phyloP scores from a whole-genome alignment of 2,329 filamentous ascomycete species.

The Coniochaeta pulveracea region DNA sequence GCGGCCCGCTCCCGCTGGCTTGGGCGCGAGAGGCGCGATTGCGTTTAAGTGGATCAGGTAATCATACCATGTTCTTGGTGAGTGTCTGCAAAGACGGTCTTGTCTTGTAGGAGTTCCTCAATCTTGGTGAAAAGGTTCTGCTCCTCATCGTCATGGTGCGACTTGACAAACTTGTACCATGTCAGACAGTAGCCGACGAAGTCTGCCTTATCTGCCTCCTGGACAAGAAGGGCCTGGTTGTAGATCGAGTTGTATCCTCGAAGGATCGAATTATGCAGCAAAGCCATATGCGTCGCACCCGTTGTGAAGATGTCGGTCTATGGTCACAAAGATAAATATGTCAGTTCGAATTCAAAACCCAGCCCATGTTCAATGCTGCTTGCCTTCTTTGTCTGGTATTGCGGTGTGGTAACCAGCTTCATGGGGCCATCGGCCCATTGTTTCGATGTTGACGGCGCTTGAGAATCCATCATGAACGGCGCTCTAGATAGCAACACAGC shows the following conservation, averaged over 20 bases:
- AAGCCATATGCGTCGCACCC: constrained; percentile 48
- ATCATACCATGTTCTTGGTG: constrained; percentile 41
- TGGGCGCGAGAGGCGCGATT: not conserved
- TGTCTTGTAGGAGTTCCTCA: constrained; percentile 36
- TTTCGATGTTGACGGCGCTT: not conserved
- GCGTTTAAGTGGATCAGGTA: not conserved
- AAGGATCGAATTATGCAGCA: constrained; percentile 52
- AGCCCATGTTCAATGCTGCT: not conserved
- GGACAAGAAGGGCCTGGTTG: constrained; percentile 42
- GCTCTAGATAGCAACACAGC: too few species aligned
- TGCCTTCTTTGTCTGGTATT: constrained; percentile 2
- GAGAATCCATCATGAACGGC: not conserved
- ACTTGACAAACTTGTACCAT: constrained; percentile 47
- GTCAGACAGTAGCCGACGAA: constrained; percentile 47
- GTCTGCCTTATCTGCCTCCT: constrained; percentile 37
- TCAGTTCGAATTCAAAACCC: not conserved
- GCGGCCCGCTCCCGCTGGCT: too few species aligned
- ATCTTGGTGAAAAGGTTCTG: constrained; percentile 42
- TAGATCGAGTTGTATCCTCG: constrained; percentile 55
- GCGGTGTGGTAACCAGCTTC: not conserved
- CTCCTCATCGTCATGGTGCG: constrained; percentile 52
- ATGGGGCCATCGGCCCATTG: constrained; percentile 2
- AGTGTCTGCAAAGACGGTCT: constrained; percentile 37
- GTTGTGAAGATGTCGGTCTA: constrained; percentile 48
- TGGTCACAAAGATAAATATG: not conserved